These are phyloP conservation scores for Ambrosiella cleistominuta DNA, from an alignment of 2,329 filamentous ascomycete species.

Conservation along the genomic window DNA sequence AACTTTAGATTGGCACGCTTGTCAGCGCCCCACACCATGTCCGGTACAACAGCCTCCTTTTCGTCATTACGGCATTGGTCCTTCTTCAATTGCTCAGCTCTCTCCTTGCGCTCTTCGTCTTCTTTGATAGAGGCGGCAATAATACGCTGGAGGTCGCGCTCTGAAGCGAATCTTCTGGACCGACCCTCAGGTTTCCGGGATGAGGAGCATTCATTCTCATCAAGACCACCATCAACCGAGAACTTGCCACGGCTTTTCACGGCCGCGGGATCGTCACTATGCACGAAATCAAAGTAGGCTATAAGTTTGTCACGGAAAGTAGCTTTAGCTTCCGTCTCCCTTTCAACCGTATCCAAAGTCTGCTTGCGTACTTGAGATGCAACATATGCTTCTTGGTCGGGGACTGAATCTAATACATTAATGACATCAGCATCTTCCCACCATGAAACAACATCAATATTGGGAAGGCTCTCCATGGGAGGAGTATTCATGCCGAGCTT, in stretches of 20 bases:
- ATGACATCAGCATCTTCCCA: conserved; percentile 18
- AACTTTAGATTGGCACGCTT: conserved; percentile 42
- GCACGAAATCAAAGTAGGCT: conserved; percentile 36
- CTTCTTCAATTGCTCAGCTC: conserved; percentile 44
- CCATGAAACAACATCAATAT: conserved; percentile 20
- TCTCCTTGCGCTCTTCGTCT: conserved; percentile 52
- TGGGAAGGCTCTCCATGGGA: conserved; percentile 35
- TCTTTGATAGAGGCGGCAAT: conserved; percentile 54
- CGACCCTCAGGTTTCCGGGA: conserved; percentile 35
- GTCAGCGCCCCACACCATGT: conserved; percentile 46
- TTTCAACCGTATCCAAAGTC: neutral
- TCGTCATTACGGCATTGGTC: conserved; percentile 51
- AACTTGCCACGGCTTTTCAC: conserved; percentile 39
- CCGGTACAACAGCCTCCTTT: conserved; percentile 58
- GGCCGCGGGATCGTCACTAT: conserved; percentile 36
- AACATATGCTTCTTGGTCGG: neutral
- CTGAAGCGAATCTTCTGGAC: conserved; percentile 45
- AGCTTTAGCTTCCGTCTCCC: neutral
- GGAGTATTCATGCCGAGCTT: conserved; percentile 34
- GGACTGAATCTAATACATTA: conserved; percentile 24
- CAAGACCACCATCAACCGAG: conserved; percentile 21
- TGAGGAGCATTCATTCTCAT: conserved; percentile 18
- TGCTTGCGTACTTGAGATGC: neutral
- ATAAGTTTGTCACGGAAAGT: conserved; percentile 15
- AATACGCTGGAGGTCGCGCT: conserved; percentile 55